phyloP scores from a whole-genome alignment of 306 rosid genomes.

The Luffa aegyptiaca region DNA sequence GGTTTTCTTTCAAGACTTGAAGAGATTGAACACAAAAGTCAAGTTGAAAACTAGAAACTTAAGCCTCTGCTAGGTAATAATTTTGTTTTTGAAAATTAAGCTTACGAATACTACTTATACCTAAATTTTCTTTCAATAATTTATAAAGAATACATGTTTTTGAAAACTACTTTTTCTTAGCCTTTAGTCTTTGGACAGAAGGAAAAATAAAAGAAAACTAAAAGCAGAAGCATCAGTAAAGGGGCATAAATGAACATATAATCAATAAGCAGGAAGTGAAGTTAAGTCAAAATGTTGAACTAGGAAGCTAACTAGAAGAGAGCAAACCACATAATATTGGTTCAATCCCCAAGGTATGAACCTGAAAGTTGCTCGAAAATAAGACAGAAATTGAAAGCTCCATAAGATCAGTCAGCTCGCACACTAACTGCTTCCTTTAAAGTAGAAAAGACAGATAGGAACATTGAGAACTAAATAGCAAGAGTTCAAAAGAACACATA shows the following conservation, averaged over 20 bases:
- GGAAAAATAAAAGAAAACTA: neutral
- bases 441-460: slow-evolving; percentile 2
- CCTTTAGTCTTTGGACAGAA: neutral
- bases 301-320: neutral
- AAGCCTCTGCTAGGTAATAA: neutral
- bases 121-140: neutral
- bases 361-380: neutral
- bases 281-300: neutral
- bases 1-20: neutral
- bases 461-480: neutral
- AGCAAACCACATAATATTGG: neutral
- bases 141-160: neutral
- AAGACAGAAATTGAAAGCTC: neutral
- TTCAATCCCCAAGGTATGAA: neutral
- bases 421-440: neutral
- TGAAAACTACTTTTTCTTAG: neutral
- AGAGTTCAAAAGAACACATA: neutral
- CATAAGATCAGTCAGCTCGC: neutral
- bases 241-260: neutral
- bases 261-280: neutral
- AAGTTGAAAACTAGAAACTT: neutral
- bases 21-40: neutral
- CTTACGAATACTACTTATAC: neutral
- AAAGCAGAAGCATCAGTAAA: neutral
- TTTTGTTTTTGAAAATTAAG: neutral